A percentile compares a stretch with the other conserved stretches of the same genome.
These are phyloP conservation scores for Ascosphaera aggregata DNA, from an alignment of 2,329 filamentous ascomycete genomes.

Conservation along the genomic window DNA sequence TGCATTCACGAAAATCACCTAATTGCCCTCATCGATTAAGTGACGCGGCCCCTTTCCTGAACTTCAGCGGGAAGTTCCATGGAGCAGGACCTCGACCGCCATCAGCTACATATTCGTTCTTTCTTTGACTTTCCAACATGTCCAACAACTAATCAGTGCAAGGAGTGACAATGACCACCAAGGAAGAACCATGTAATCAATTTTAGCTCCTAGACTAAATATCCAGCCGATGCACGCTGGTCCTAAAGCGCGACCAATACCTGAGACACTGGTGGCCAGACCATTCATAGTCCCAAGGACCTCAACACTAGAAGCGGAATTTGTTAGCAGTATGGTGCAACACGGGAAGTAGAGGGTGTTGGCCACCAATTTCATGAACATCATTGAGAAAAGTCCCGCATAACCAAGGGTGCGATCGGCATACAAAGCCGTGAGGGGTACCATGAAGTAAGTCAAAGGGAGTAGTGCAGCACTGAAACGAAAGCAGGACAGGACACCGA, in stretches of 20 bases:
- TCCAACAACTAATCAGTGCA: neutral
- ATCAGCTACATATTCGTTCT: slow-evolving; percentile 4
- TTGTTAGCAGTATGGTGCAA: slow-evolving; percentile 73
- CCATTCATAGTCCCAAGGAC: slow-evolving; percentile 81
- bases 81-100: neutral
- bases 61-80: neutral
- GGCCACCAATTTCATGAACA: slow-evolving; percentile 50
- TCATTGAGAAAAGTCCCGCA: slow-evolving; percentile 36
- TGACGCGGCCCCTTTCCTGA: neutral
- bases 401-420: slow-evolving; percentile 29
- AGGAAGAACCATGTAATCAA: slow-evolving; percentile 53
- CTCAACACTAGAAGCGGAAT: slow-evolving; percentile 50
- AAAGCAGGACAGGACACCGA: slow-evolving; percentile 53
- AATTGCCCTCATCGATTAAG: neutral
- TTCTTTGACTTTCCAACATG: slow-evolving; percentile 10
- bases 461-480: slow-evolving; percentile 42
- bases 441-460: slow-evolving; percentile 56
- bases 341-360: slow-evolving; percentile 78
- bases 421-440: slow-evolving; percentile 53
- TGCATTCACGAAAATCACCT: too few species aligned
- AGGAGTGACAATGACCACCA: slow-evolving; percentile 57
- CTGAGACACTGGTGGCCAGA: slow-evolving; percentile 61
- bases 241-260: slow-evolving; percentile 55
- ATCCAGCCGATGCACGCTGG: slow-evolving; percentile 49
- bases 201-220: slow-evolving; percentile 54